Conservation (phyloP, 2,329 filamentous ascomycete species). For the Aspergillus sp. region DNA sequence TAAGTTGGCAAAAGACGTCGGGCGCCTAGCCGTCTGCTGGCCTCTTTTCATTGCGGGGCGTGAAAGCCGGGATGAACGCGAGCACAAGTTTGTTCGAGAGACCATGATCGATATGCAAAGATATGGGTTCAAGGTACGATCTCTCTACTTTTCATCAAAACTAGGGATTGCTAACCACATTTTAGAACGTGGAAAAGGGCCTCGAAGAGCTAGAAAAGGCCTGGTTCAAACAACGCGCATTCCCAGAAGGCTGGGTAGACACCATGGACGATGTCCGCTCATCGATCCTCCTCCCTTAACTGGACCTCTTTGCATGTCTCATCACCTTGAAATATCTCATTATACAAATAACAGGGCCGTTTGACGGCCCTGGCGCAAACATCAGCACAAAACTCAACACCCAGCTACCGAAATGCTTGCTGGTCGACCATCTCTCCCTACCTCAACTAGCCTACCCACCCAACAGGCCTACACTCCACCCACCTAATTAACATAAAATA, state of each 20-base stretch:
- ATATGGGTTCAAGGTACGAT: constrained; percentile 29
- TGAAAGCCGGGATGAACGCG: constrained; percentile 27
- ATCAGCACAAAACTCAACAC: neutral
- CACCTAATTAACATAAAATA: neutral
- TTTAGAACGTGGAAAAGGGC: constrained; percentile 31
- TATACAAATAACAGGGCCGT: neutral
- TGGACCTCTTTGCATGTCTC: neutral
- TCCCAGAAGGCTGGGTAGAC: constrained; percentile 33
- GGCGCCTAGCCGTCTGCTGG: constrained; percentile 35
- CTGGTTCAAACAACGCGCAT: constrained; percentile 34
- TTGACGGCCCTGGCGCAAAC: too few relatives aligned
- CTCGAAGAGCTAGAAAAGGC: constrained; percentile 29
- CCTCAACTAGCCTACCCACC: neutral
- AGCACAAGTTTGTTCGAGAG: constrained; percentile 32
- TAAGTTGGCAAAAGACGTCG: constrained; percentile 33
- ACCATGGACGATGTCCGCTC: constrained; percentile 34
- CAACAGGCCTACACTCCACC: neutral
- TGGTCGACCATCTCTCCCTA: neutral
- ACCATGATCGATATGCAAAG: constrained; percentile 29
- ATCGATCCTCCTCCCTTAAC: constrained; percentile 32
- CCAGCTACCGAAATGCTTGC: neutral
- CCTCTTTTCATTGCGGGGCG: constrained; percentile 36
- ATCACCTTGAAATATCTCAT: neutral
- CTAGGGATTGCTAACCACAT: neutral
- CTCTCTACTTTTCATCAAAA: neutral